phyloP scores from a whole-genome alignment of 2,329 filamentous ascomycete species.

The Onygenales sp. region DNA sequence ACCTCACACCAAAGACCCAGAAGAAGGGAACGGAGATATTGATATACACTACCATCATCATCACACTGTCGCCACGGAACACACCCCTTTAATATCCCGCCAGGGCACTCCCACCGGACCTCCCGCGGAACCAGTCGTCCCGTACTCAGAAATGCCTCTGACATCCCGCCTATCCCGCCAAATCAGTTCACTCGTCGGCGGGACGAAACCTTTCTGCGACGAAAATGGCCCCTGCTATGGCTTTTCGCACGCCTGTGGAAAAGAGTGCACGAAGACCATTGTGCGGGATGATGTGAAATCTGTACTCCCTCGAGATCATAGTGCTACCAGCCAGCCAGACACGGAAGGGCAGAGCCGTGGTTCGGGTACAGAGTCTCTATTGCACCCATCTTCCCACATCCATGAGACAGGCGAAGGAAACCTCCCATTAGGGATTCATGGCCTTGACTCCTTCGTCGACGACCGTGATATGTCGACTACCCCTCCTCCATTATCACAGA shows the following conservation, averaged over 20 bases:
- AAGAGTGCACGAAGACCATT: conserved; percentile 47
- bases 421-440: conserved; percentile 1
- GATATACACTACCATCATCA: conserved; percentile 16
- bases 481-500: conserved; percentile 6
- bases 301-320: neutral
- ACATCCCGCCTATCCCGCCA: conserved; percentile 5
- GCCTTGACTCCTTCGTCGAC: conserved; percentile 14
- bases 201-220: conserved; percentile 34
- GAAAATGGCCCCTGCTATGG: conserved; percentile 52
- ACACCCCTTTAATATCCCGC: conserved; percentile 12
- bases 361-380: neutral
- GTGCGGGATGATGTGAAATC: conserved; percentile 12
- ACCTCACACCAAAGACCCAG: conserved; percentile 24
- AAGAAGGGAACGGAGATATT: conserved; percentile 18
- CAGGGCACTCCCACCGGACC: neutral
- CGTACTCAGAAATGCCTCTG: conserved; percentile 2
- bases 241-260: conserved; percentile 51
- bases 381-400: neutral
- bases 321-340: neutral
- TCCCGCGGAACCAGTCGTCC: neutral
- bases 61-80: conserved; percentile 11
- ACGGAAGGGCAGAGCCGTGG: neutral
- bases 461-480: conserved; percentile 6
- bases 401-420: neutral
- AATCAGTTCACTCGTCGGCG: conserved; percentile 9